Evolutionary conservation across 352 stramenopile species (phyloP).

Genomic region (Globisporangium splendens): DNA sequence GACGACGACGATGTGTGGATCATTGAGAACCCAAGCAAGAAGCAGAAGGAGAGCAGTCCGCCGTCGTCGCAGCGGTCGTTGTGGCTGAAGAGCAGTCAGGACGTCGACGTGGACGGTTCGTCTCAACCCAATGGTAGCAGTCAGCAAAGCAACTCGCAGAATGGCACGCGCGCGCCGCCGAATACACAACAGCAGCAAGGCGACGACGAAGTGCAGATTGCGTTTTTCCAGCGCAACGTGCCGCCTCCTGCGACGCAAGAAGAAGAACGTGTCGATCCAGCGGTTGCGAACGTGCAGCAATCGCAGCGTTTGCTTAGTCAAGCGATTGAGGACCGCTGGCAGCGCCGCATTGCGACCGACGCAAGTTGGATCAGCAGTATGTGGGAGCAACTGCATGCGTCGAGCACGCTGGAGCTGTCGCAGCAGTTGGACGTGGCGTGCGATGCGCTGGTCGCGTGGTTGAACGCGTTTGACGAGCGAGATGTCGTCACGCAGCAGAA

Average conservation of each 20-base stretch:
- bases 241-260: background rate
- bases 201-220: constrained; percentile 5
- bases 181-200: background rate
- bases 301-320: constrained; percentile 9
- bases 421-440: constrained; percentile 36
- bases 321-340: constrained; percentile 25
- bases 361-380: constrained; percentile 27
- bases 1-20: background rate
- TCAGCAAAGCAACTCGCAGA: background rate
- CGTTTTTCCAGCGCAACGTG: constrained; percentile 8
- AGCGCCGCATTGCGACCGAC: constrained; percentile 12
- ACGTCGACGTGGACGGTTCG: constrained; percentile 6
- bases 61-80: constrained; percentile 4
- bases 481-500: constrained; percentile 8
- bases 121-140: background rate
- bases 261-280: background rate
- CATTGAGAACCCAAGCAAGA: constrained; percentile 10
- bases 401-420: constrained; percentile 24
- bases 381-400: constrained; percentile 27
- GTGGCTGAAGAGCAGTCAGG: constrained; percentile 9
- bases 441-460: constrained; percentile 35
- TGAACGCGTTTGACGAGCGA: constrained; percentile 10
- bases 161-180: background rate
- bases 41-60: constrained; percentile 2
- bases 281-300: background rate